These are phyloP conservation scores for Rhododendron simsii DNA, from an alignment of 148 eudicot species.

Conservation along the genomic window DNA sequence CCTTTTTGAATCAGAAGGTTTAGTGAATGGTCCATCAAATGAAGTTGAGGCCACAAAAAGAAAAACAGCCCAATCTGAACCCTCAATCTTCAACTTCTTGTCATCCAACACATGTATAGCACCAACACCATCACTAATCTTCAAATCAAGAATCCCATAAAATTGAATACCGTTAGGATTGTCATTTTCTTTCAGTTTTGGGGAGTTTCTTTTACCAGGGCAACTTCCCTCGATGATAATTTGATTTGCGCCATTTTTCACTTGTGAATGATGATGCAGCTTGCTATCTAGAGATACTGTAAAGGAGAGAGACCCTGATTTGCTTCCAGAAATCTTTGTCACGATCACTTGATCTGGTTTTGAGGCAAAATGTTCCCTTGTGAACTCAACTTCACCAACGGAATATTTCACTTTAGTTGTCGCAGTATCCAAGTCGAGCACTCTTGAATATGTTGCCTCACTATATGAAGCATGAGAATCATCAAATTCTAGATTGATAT, in stretches of 20 bases:
- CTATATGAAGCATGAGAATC: constrained; percentile 33
- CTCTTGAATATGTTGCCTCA: constrained; percentile 51
- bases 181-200: constrained; percentile 19
- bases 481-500: constrained; percentile 67
- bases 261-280: constrained; percentile 42
- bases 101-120: constrained; percentile 34
- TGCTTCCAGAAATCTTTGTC: constrained; percentile 56
- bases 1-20: constrained; percentile 55
- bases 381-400: constrained; percentile 48
- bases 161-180: constrained; percentile 61
- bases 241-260: constrained; percentile 41
- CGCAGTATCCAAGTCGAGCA: constrained; percentile 78
- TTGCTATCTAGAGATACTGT: constrained; percentile 59
- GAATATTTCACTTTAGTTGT: constrained; percentile 56
- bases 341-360: constrained; percentile 76
- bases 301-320: constrained; percentile 60
- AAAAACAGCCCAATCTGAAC: constrained; percentile 61
- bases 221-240: constrained; percentile 78
- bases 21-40: constrained; percentile 61
- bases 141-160: constrained; percentile 57
- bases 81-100: constrained; percentile 53
- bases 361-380: constrained; percentile 72
- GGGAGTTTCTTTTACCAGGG: constrained; percentile 36
- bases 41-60: constrained; percentile 64
- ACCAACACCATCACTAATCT: constrained; percentile 41